Percentiles rank a stretch among this genome's conserved stretches.
Evolutionary conservation across 2,329 filamentous ascomycete genomes (phyloP).

Genomic region (Fonsecaea nubica): DNA sequence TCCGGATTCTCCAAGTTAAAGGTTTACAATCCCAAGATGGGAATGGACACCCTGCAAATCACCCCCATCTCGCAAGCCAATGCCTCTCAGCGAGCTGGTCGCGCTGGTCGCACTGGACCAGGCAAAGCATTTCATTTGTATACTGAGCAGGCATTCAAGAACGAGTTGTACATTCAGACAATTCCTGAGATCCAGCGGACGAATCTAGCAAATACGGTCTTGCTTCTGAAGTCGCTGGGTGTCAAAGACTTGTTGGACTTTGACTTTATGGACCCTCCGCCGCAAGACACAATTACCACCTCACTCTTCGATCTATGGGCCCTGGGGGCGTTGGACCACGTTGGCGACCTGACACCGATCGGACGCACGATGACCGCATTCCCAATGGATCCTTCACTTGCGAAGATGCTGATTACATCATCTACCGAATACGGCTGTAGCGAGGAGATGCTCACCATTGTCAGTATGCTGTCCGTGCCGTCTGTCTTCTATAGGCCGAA

Average conservation of each 20-base stretch:
- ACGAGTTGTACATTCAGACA: conserved; percentile 94
- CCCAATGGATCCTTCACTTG: conserved; percentile 95
- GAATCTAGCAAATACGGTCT: conserved; percentile 81
- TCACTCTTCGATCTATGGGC: conserved; percentile 98
- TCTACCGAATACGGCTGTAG: conserved; percentile 88
- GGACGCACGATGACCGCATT: conserved; percentile 95
- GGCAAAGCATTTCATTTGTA: conserved; percentile 94
- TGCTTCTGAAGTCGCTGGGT: conserved; percentile 86
- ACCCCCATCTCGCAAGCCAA: conserved; percentile 98
- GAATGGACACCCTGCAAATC: conserved; percentile 98
- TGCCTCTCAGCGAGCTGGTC: conserved; percentile 87
- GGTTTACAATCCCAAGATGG: conserved; percentile 98
- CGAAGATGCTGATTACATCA: conserved; percentile 92
- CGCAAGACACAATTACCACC: conserved; percentile 96
- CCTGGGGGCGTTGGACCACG: conserved; percentile 87
- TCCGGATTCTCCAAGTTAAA: conserved; percentile 96
- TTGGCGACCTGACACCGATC: conserved; percentile 86
- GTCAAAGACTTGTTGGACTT: conserved; percentile 94
- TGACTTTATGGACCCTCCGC: conserved; percentile 97
- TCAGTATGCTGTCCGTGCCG: conserved; percentile 96
- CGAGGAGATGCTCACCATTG: conserved; percentile 98
- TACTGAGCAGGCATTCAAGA: conserved; percentile 92
- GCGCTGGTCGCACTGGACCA: conserved; percentile 91
- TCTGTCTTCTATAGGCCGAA: conserved; percentile 97
- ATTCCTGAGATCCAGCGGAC: conserved; percentile 98